phyloP scores from a whole-genome alignment of 495 filamentous ascomycete genomes.

The Penicillium ochrochloron region DNA sequence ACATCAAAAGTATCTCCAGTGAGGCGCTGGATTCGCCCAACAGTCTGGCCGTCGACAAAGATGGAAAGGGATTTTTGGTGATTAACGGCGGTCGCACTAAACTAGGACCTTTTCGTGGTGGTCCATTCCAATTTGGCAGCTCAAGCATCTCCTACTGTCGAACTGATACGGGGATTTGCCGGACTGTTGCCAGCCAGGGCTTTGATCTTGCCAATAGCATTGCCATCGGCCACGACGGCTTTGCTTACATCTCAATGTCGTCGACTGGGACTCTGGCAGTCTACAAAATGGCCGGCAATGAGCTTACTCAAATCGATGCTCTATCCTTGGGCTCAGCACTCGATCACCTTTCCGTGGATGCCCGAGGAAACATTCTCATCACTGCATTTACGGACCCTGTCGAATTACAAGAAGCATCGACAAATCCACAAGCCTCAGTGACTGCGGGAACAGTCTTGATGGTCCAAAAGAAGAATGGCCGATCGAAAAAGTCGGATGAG shows the following conservation, averaged over 20 bases:
- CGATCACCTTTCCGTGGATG: conserved; percentile 18
- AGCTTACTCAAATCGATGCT: conserved; percentile 3
- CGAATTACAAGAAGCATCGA: conserved; percentile 8
- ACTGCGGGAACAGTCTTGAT: conserved; percentile 8
- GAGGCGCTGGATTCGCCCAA: conserved; percentile 17
- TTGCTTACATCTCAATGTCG: conserved; percentile 8
- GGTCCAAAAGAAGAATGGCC: conserved; percentile 3
- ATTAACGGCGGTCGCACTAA: conserved; percentile 18
- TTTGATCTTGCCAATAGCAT: conserved; percentile 17
- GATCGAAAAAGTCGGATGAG: background rate
- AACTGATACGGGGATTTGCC: conserved; percentile 16
- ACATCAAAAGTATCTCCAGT: conserved; percentile 16
- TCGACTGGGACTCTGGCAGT: background rate
- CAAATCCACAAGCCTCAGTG: background rate
- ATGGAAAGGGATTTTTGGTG: conserved; percentile 14
- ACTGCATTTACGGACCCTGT: conserved; percentile 12
- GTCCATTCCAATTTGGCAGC: background rate
- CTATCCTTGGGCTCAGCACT: conserved; percentile 5
- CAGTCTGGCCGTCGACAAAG: conserved; percentile 13
- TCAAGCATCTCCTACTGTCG: conserved; percentile 16
- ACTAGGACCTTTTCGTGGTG: conserved; percentile 7
- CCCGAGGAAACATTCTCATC: conserved; percentile 12
- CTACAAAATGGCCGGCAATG: background rate
- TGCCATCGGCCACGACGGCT: conserved; percentile 8
- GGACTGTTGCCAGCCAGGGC: conserved; percentile 7